Percentiles rank a stretch among this genome's conserved stretches.
phyloP scores from a whole-genome alignment of 1,139 yeast species.

The Nematodospora anomalae region DNA sequence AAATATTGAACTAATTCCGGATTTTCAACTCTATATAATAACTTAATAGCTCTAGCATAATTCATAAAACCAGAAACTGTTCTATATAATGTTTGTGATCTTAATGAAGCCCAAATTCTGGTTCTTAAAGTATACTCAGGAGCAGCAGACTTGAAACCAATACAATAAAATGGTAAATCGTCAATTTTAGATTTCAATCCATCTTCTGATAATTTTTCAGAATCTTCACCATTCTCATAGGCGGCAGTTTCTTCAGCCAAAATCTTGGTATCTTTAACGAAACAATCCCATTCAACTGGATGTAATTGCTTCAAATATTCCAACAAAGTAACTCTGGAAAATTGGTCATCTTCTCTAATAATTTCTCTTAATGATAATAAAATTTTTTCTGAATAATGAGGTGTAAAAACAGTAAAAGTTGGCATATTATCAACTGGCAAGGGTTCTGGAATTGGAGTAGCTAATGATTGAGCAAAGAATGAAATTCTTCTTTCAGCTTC shows the following conservation, averaged over 20 bases:
- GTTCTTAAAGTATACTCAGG: slow-evolving; percentile 98
- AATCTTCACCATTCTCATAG: slow-evolving; percentile 67
- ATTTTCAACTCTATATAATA: slow-evolving; percentile 96
- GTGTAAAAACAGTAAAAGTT: slow-evolving; percentile 94
- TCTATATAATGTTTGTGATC: slow-evolving; percentile 97
- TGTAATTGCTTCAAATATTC: slow-evolving; percentile 97
- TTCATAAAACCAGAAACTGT: slow-evolving; percentile 99
- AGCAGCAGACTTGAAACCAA: slow-evolving; percentile 99
- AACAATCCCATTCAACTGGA: slow-evolving; percentile 99
- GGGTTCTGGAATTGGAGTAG: slow-evolving; percentile 98
- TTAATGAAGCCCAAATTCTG: slow-evolving; percentile 98
- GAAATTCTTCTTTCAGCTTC: slow-evolving; percentile 99
- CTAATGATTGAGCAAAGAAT: slow-evolving; percentile 96
- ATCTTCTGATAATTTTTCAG: slow-evolving; percentile 62
- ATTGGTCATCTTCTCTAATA: slow-evolving; percentile 98
- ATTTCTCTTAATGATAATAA: slow-evolving; percentile 92
- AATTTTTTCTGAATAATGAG: slow-evolving; percentile 97
- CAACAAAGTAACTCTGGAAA: slow-evolving; percentile 91
- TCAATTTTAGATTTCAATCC: slow-evolving; percentile 89
- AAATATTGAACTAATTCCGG: slow-evolving; percentile 98
- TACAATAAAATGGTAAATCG: slow-evolving; percentile 96
- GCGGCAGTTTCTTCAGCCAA: slow-evolving; percentile 97
- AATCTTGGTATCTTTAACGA: slow-evolving; percentile 96
- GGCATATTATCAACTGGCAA: slow-evolving; percentile 99
- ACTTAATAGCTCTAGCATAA: slow-evolving; percentile 95